Base-by-base conservation (phyloP, 306 rosid genomes). In the Inga oerstediana region DNA sequence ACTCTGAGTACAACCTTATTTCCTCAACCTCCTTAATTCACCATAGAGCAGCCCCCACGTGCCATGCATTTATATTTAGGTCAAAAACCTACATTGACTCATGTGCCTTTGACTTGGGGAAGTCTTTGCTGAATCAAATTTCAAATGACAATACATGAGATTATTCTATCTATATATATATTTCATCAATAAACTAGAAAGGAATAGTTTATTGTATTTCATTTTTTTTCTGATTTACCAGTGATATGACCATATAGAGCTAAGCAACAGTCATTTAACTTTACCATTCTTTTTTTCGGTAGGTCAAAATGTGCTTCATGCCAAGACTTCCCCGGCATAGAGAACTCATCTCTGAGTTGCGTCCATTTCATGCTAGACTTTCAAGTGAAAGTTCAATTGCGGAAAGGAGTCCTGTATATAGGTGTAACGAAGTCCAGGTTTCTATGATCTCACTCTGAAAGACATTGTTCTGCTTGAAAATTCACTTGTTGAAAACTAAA, bases 351-450 rank as follows among this genome's bases (percentile, higher is more conserved):
- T 81, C 89, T 79, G 88, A 79, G 62, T 90, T 96, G 75, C 64
- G 86, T 45, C 94, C 98, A 20, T 70, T 93, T 87, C 98, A 96
- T 77, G 91, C 97, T 51, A 89, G 24, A 86, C 88, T 96, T 85
- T 65, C 90, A 27, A 43, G 34, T 6, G 91, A 89, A 87, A 66
- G 86, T 80, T 88, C 93, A 73, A 45, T 72, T 83, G 97, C 97
- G 78, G 84, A 75, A 85, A 93, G 77, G 88, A 94, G 88, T 85
- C 19, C 97, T 79, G 89, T 93, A 82, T 90, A 93, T 90, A 91
- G 91, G 92, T 93, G 97, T 93, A 93, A 71, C 81, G 94, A 93
- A 90, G 75, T 84, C 59, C 97, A 96, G 99, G 98, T 96, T 87
- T 65, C 70, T 75, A 78, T 65, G 66, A 84, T 79, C 87, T 62